These are phyloP conservation scores for Naematelia encephala DNA, from an alignment of 768 basidiomycete genomes.

Conservation along the genomic window DNA sequence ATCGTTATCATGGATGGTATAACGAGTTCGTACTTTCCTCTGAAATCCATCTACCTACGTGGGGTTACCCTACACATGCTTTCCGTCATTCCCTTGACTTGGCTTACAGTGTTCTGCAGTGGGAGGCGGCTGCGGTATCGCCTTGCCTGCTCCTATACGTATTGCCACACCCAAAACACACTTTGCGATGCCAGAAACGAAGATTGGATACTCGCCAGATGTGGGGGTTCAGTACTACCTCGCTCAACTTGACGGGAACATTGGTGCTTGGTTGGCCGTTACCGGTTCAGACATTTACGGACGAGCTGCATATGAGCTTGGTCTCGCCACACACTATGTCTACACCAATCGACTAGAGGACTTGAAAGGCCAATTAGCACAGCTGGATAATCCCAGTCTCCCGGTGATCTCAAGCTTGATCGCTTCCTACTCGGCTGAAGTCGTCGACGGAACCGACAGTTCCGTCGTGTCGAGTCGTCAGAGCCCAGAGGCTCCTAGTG, in stretches of 20 bases:
- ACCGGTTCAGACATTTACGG: constrained; percentile 72
- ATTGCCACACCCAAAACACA: constrained; percentile 88
- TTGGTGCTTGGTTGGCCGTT: constrained; percentile 91
- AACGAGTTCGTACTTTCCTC: constrained; percentile 64
- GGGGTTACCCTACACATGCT: no score
- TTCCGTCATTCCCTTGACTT: no score
- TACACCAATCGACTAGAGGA: constrained; percentile 69
- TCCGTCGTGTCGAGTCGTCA: constrained; percentile 21
- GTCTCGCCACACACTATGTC: constrained; percentile 91
- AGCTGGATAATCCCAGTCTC: constrained; percentile 45
- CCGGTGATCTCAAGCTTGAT: constrained; percentile 58
- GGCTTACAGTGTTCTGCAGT: no score
- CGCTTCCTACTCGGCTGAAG: constrained; percentile 55
- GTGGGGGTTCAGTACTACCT: constrained; percentile 90
- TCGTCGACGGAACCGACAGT: constrained; percentile 47
- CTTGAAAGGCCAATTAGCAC: constrained; percentile 66
- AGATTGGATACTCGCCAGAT: constrained; percentile 63
- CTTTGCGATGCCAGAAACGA: constrained; percentile 92
- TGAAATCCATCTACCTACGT: no score
- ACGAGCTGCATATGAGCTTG: constrained; percentile 80
- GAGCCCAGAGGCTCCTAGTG: constrained; percentile 32
- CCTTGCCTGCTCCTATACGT: constrained; percentile 77
- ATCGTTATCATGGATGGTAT: constrained; percentile 84
- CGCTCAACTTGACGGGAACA: constrained; percentile 79
- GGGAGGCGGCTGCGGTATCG: constrained; percentile 92